These are phyloP conservation scores for Gigaspora rosea DNA, from an alignment of 192 early-diverging fungal species.

Conservation along the genomic window DNA sequence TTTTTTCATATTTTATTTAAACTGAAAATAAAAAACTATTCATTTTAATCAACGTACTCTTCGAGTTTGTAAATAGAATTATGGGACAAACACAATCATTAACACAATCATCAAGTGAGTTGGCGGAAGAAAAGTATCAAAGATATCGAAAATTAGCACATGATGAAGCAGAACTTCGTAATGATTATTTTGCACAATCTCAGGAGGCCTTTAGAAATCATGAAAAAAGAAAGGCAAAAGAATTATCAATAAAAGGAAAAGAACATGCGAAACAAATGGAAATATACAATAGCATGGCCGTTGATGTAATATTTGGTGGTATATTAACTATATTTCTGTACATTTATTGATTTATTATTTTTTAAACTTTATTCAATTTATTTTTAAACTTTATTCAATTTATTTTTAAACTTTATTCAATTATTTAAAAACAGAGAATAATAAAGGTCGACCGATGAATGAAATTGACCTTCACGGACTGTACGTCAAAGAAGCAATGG, in stretches of 20 bases:
- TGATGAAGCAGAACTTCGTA: slow-evolving; percentile 10
- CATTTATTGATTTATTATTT: not conserved
- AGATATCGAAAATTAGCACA: slow-evolving; percentile 9
- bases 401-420: no score
- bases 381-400: not conserved
- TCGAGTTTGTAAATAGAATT: no score
- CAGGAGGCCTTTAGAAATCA: slow-evolving; percentile 11
- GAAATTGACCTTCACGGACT: slow-evolving; percentile 74
- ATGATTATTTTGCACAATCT: slow-evolving; percentile 6
- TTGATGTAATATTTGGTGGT: slow-evolving; percentile 51
- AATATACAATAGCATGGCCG: slow-evolving; percentile 55
- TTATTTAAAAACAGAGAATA: slow-evolving; percentile 41
- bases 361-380: not conserved
- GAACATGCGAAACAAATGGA: slow-evolving; percentile 58
- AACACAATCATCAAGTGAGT: no score
- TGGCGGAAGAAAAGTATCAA: not conserved
- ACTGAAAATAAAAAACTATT: no score
- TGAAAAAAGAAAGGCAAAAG: slow-evolving; percentile 23
- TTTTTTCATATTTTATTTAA: no score
- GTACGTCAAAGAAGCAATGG: slow-evolving; percentile 64
- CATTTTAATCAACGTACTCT: no score
- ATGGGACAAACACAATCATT: no score
- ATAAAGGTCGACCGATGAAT: slow-evolving; percentile 38
- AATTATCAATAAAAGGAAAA: slow-evolving; percentile 56
- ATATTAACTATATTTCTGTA: slow-evolving; percentile 12